These are phyloP conservation scores for Alternaria dauci DNA, from an alignment of 2,329 filamentous ascomycete genomes.

Conservation along the genomic window DNA sequence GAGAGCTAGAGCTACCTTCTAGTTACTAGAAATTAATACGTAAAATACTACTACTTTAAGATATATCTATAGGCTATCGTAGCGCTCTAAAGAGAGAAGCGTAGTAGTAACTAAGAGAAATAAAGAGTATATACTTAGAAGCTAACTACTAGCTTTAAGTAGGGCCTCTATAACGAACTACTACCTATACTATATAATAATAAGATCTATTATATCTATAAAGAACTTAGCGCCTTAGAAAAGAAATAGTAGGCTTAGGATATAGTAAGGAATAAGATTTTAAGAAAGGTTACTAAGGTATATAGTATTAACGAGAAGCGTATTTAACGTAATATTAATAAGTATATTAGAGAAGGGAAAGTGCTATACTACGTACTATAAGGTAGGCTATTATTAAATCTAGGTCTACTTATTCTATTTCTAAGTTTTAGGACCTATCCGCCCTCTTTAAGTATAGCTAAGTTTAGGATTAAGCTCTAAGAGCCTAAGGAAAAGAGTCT, in stretches of 20 bases:
- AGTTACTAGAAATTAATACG: conserved; percentile 8
- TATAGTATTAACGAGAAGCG: neutral
- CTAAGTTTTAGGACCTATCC: neutral
- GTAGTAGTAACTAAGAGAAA: conserved; percentile 2
- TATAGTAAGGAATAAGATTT: conserved; percentile 17
- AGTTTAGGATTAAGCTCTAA: conserved; percentile 9
- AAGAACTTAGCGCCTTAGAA: neutral
- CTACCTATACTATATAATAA: conserved; percentile 6
- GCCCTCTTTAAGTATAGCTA: conserved; percentile 3
- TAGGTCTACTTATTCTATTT: conserved; percentile 15
- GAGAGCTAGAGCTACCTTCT: conserved; percentile 12
- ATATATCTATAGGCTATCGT: conserved; percentile 13
- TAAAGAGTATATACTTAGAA: conserved; percentile 6
- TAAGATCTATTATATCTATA: conserved; percentile 1
- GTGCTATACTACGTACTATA: conserved; percentile 11
- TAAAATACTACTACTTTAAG: conserved; percentile 20
- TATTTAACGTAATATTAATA: conserved; percentile 7
- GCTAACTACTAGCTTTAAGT: conserved; percentile 10
- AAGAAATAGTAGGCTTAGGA: neutral
- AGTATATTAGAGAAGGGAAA: conserved; percentile 12
- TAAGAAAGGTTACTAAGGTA: neutral
- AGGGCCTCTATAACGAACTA: neutral
- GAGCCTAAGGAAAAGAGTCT: conserved; percentile 10
- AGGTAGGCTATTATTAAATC: conserved; percentile 1
- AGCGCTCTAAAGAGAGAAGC: conserved; percentile 9